A percentile compares a stretch with the other conserved stretches of the same genome.
Evolutionary conservation across 2,329 filamentous ascomycete species (phyloP).

Genomic region (Sordariomycetes sp.): DNA sequence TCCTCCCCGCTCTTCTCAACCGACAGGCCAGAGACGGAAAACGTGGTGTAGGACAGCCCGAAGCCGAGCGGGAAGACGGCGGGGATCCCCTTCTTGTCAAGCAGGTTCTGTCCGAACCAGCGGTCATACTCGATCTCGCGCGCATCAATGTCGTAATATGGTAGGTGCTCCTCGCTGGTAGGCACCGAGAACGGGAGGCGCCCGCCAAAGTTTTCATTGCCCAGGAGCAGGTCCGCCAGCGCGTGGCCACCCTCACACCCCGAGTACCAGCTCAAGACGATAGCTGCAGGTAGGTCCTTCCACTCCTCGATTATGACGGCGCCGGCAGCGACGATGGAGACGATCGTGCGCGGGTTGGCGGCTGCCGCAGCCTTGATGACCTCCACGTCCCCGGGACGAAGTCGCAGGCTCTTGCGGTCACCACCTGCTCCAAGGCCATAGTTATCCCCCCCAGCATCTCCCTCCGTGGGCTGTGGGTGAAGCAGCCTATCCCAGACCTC

Average conservation of each 20-base stretch:
- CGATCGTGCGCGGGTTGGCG: conserved; percentile 7
- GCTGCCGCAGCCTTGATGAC: conserved; percentile 7
- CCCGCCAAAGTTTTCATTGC: conserved; percentile 4
- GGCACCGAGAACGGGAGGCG: conserved; percentile 11
- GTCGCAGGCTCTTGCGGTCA: conserved; percentile 8
- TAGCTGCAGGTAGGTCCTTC: conserved; percentile 5
- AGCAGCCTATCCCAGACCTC: neutral
- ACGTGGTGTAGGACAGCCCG: conserved; percentile 12
- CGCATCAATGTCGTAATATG: conserved; percentile 9
- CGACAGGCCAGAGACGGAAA: neutral
- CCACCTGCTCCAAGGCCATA: conserved; percentile 9
- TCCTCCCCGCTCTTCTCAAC: neutral
- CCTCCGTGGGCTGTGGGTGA: neutral
- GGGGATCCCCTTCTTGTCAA: conserved; percentile 7
- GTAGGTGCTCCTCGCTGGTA: conserved; percentile 8
- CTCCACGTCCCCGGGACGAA: conserved; percentile 8
- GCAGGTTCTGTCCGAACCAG: conserved; percentile 11
- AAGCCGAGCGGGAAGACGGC: conserved; percentile 11
- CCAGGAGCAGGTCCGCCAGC: conserved; percentile 9
- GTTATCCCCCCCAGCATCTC: conserved; percentile 3
- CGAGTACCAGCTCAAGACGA: conserved; percentile 12
- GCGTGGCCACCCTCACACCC: conserved; percentile 11
- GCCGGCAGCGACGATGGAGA: conserved; percentile 9
- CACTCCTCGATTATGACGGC: conserved; percentile 12
- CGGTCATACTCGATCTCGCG: conserved; percentile 8